A percentile compares a stretch with the other conserved stretches of the same genome.
Conservation (phyloP, 305 asterid species). For the Fraxinus dipetala region DNA sequence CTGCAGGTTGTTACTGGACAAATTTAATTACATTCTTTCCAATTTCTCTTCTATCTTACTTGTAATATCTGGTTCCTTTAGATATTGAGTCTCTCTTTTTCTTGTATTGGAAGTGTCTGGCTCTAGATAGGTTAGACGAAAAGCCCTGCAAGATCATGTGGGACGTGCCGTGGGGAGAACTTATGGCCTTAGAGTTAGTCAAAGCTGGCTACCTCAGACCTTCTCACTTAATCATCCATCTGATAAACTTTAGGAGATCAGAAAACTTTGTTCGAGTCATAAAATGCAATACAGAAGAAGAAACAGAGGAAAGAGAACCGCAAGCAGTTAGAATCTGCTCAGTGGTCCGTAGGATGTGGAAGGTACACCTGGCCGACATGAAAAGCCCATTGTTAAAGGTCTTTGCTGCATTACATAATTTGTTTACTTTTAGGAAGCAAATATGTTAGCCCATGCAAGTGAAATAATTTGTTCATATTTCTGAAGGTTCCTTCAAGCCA, state of each 20-base stretch:
- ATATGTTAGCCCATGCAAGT: background rate
- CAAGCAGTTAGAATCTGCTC: slow-evolving; percentile 80
- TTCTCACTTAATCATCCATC: slow-evolving; percentile 84
- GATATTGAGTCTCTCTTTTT: slow-evolving; percentile 24
- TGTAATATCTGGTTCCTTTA: slow-evolving; percentile 1
- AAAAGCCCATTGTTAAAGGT: slow-evolving; percentile 50
- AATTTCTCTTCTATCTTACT: slow-evolving; percentile 5
- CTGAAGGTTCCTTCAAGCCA: slow-evolving; percentile 58
- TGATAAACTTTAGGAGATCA: slow-evolving; percentile 68
- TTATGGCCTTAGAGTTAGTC: slow-evolving; percentile 86
- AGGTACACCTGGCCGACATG: slow-evolving; percentile 45
- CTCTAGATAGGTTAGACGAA: slow-evolving; percentile 76
- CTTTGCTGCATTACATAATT: slow-evolving; percentile 10
- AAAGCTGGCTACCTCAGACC: slow-evolving; percentile 77
- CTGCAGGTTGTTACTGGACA: slow-evolving; percentile 59
- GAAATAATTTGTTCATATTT: slow-evolving; percentile 2
- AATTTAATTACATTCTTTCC: slow-evolving; percentile 6
- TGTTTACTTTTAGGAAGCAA: slow-evolving; percentile 14
- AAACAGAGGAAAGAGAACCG: slow-evolving; percentile 54
- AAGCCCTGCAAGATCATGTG: slow-evolving; percentile 95
- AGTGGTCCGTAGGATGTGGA: slow-evolving; percentile 72
- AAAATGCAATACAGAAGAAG: slow-evolving; percentile 73
- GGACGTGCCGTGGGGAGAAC: slow-evolving; percentile 95
- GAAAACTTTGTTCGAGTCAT: slow-evolving; percentile 88
- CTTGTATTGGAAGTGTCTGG: slow-evolving; percentile 52